These are phyloP conservation scores for Schizonepeta tenuifolia DNA, from an alignment of 257 asterid species.

Conservation along the genomic window DNA sequence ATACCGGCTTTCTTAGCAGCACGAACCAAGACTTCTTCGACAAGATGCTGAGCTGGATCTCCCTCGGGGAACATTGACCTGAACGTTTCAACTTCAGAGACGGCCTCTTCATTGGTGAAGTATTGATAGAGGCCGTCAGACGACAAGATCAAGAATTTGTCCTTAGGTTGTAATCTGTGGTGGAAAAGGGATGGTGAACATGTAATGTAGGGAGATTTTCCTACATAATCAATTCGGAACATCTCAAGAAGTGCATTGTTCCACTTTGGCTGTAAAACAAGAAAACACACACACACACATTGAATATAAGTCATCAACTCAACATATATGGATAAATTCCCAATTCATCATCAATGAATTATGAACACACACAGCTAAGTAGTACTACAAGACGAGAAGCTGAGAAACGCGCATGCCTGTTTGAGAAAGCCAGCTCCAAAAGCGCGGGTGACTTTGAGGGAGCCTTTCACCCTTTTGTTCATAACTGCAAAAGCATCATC, in stretches of 20 bases:
- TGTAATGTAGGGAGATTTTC: conserved; percentile 75
- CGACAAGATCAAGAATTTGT: conserved; percentile 86
- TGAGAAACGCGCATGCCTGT: conserved; percentile 47
- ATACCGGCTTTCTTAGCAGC: conserved; percentile 96
- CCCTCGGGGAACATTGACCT: conserved; percentile 86
- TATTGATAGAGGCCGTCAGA: conserved; percentile 96
- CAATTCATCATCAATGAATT: background rate
- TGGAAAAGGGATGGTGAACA: conserved; percentile 81
- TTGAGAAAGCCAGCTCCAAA: conserved; percentile 96
- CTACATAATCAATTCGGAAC: conserved; percentile 87
- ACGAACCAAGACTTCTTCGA: conserved; percentile 85
- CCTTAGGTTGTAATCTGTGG: conserved; percentile 64
- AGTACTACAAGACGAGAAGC: background rate
- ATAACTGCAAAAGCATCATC: conserved; percentile 76
- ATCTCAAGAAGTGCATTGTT: conserved; percentile 82
- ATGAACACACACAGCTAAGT: background rate
- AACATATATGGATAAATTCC: background rate
- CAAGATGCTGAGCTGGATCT: conserved; percentile 96
- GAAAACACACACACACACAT: background rate
- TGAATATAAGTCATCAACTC: conserved; percentile 11
- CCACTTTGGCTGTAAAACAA: conserved; percentile 81
- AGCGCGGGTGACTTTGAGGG: conserved; percentile 92
- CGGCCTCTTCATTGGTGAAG: conserved; percentile 89
- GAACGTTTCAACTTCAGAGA: conserved; percentile 77
- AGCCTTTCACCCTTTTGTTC: conserved; percentile 85